A percentile compares a stretch with the other conserved stretches of the same genome.
Evolutionary conservation across 1,284 basidiomycete species (phyloP).

Genomic region (Neolentinus lepideus): DNA sequence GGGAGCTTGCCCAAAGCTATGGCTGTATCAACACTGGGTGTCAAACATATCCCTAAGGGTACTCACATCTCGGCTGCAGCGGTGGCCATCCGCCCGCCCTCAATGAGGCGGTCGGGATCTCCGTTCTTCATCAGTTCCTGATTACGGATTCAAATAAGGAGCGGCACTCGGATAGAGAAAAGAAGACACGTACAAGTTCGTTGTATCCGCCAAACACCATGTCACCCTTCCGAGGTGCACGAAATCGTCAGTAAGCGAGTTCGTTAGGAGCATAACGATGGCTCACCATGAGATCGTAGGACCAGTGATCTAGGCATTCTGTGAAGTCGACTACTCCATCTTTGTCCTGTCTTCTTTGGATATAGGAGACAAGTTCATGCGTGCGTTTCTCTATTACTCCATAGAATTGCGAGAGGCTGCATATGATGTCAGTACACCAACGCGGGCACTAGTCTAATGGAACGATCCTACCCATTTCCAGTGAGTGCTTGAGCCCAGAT

Average conservation of each 20-base stretch:
- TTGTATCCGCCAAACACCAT: conserved; percentile 10
- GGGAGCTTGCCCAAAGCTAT: conserved; percentile 10
- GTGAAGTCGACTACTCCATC: conserved; percentile 6
- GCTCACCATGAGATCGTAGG: conserved; percentile 13
- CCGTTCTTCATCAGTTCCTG: conserved; percentile 11
- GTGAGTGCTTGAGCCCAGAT: not conserved
- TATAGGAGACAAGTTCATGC: conserved; percentile 3
- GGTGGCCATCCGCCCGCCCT: conserved; percentile 7
- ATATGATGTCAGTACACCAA: no score
- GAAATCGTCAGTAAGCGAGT: not conserved
- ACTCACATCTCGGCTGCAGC: conserved; percentile 6
- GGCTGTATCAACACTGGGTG: not conserved
- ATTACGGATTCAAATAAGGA: not conserved
- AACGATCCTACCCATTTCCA: not conserved
- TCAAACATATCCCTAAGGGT: not conserved
- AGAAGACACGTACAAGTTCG: conserved; percentile 3
- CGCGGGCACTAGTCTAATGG: no score
- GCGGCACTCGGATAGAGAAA: no score
- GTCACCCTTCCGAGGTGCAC: conserved; percentile 8
- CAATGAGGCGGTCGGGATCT: conserved; percentile 7
- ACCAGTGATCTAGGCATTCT: conserved; percentile 7
- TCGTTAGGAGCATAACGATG: not conserved
- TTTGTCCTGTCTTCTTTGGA: conserved; percentile 1
- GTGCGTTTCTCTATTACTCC: conserved; percentile 2
- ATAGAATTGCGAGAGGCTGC: conserved; percentile 1